phyloP scores from a whole-genome alignment of 257 asterid genomes.

The Solanum tarapatanum region DNA sequence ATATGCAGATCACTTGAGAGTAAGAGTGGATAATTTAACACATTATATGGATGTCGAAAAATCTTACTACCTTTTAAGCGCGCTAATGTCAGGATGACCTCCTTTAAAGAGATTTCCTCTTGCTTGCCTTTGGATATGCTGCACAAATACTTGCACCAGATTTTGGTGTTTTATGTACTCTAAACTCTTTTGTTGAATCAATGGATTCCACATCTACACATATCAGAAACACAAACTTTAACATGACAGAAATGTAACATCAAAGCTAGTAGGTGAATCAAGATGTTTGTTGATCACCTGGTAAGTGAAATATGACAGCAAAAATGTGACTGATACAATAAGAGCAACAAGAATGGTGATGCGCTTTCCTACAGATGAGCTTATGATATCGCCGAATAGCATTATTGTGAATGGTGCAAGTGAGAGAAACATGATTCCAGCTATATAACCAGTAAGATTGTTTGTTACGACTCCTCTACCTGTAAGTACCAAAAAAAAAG shows the following conservation, averaged over 20 bases:
- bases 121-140: slow-evolving; percentile 30
- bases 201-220: slow-evolving; percentile 22
- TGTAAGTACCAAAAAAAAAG: neutral
- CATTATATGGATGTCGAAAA: neutral
- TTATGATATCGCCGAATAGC: slow-evolving; percentile 2
- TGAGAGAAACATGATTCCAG: slow-evolving; percentile 35
- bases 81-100: slow-evolving; percentile 22
- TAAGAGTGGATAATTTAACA: neutral
- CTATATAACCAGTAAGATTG: slow-evolving; percentile 23
- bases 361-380: slow-evolving; percentile 7
- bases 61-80: slow-evolving; percentile 19
- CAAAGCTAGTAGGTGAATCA: neutral
- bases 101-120: slow-evolving; percentile 22
- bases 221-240: neutral
- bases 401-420: slow-evolving; percentile 30
- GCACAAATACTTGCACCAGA: slow-evolving; percentile 22
- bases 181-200: slow-evolving; percentile 37
- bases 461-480: slow-evolving; percentile 24
- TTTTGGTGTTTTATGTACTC: slow-evolving; percentile 26
- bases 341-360: slow-evolving; percentile 24
- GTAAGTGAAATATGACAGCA: slow-evolving; percentile 23
- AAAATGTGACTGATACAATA: slow-evolving; percentile 14
- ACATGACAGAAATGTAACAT: neutral
- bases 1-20: neutral
- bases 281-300: slow-evolving; percentile 13